Evolutionary conservation across 2,329 filamentous ascomycete genomes (phyloP).

Genomic region (Madurella mycetomatis): DNA sequence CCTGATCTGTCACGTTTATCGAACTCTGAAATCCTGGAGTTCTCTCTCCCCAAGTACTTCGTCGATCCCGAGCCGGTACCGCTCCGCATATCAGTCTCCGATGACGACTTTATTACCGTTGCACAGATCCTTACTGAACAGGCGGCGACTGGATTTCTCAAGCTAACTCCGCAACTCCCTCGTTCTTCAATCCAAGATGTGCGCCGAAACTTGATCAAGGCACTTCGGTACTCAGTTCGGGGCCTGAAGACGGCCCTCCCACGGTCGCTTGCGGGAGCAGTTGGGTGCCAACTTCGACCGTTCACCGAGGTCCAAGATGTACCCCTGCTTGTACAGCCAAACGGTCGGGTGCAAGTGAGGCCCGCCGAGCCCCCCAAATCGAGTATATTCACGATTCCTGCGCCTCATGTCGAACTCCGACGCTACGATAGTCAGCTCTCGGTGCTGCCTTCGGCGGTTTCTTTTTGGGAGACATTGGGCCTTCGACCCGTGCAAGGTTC

Average conservation of each 20-base stretch:
- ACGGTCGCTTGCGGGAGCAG: constrained; percentile 39
- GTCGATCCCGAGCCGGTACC: constrained; percentile 53
- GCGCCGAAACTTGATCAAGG: constrained; percentile 39
- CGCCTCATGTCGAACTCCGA: constrained; percentile 68
- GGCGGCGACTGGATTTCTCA: constrained; percentile 50
- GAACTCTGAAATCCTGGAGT: constrained; percentile 45
- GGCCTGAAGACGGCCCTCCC: constrained; percentile 44
- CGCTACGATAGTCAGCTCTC: constrained; percentile 66
- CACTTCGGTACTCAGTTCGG: constrained; percentile 46
- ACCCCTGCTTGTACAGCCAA: constrained; percentile 49
- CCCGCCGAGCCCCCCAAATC: constrained; percentile 47
- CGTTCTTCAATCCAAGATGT: constrained; percentile 28
- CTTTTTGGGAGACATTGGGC: constrained; percentile 79
- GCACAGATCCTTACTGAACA: constrained; percentile 71
- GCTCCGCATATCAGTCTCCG: constrained; percentile 43
- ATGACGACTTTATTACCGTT: constrained; percentile 60
- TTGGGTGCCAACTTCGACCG: constrained; percentile 42
- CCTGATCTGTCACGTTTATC: constrained; percentile 47
- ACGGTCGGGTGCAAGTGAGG: constrained; percentile 45
- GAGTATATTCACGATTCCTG: constrained; percentile 58
- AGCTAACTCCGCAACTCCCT: constrained; percentile 29
- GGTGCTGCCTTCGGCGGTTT: constrained; percentile 66
- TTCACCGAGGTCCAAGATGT: constrained; percentile 56
- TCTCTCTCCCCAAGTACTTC: constrained; percentile 53
- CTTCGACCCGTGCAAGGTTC: constrained; percentile 65